Evolutionary conservation across 106 monocot species (phyloP), one percentile per base, ranked within the genome.

Genomic region (Dendrobium officinale): DNA sequence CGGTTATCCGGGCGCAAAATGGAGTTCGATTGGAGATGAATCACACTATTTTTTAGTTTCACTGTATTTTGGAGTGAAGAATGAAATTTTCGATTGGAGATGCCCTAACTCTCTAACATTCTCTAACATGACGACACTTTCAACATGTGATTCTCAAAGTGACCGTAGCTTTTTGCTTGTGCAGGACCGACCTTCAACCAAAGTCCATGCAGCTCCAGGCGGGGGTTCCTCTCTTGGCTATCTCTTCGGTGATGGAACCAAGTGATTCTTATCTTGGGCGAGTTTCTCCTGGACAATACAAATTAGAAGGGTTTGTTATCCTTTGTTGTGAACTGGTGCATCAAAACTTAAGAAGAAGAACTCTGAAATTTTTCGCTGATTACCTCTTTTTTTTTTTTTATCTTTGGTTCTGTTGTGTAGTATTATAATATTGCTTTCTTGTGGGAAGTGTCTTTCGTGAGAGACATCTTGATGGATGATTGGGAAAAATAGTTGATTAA

Each of bases 151-250:
- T 37, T 37, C 37, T 37, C 54, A 0, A 54, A 54, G 54, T 54
- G 16, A 54, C 37, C 37, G 37, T 37, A 37, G 37, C 37, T 37
- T 37, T 37, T 37, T 3, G 3, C 37, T 37, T 70, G 10, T 77
- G 61, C 82, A 95, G 95, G 92, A 93, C 33, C 95, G 95, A 6
- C 95, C 95, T 55, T 91, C 95, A 20, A 95, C 95, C 6, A 95
- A 93, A 83, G 95, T 95, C 43, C 95, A 95, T 66, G 64, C 89
- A n/a, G 92, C 92, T 43, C 95, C 95, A 42, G 95, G 95, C 78
- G 95, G 95, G 61, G 93, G 95, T 18, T 95, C 95, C 44, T 95
- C 95, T 77, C 91, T 95, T 16, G 89, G 86, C 41, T 95, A 95
- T 77, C 89, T 95, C 5, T 95, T 95, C 67, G 91, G 95, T 16